These are phyloP conservation scores for Macadamia integrifolia DNA, from an alignment of 164 flowering plant genomes.

Conservation along the genomic window DNA sequence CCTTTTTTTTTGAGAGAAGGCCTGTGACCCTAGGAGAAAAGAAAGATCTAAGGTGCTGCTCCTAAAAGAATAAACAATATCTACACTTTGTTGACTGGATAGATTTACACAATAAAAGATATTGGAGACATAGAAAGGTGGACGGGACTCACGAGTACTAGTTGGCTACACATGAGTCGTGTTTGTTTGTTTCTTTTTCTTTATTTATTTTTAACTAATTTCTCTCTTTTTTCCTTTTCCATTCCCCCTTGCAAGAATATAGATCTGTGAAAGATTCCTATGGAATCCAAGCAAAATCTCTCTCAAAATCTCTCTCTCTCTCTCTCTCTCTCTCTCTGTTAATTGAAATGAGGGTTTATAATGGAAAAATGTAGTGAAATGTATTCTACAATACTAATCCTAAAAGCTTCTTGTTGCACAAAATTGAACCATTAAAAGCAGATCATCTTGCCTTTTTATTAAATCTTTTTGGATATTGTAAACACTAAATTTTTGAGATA, in stretches of 20 bases:
- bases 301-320: too few species aligned
- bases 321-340: too few species aligned
- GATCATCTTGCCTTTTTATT: too few species aligned
- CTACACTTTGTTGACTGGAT: neutral
- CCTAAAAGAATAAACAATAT: neutral
- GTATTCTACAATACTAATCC: too few species aligned
- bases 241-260: conserved; percentile 12
- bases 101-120: neutral
- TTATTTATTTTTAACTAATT: conserved; percentile 1
- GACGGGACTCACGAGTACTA: conserved; percentile 15
- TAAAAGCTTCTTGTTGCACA: too few species aligned
- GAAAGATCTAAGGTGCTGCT: too few species aligned
- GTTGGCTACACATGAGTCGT: conserved; percentile 34
- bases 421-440: too few species aligned
- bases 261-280: conserved; percentile 23
- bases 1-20: neutral
- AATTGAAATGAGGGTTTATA: too few species aligned
- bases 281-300: neutral
- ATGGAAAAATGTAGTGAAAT: too few species aligned
- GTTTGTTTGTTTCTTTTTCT: conserved; percentile 13
- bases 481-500: too few species aligned
- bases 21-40: neutral
- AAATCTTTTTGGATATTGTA: too few species aligned
- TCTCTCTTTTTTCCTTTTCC: too few species aligned
- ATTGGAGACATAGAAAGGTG: conserved; percentile 21